These are phyloP conservation scores for Coniophora puteana DNA, from an alignment of 1,284 basidiomycete genomes.

Conservation along the genomic window DNA sequence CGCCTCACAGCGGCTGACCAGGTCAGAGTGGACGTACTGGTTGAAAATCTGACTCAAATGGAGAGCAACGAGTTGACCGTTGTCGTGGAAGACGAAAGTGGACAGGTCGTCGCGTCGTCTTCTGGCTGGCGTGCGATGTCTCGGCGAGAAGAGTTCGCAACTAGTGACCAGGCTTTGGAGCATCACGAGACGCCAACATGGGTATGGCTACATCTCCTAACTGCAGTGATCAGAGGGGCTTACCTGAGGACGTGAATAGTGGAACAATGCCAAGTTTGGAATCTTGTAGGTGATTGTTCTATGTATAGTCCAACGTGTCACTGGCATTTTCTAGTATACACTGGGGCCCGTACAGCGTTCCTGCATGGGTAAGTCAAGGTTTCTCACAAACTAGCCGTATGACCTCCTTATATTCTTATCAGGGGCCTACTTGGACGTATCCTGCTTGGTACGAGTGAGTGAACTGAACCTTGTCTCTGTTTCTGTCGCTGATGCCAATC, in stretches of 20 bases:
- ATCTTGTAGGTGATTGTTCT: conserved; percentile 44
- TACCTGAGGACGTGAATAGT: conserved; percentile 30
- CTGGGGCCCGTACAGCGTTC: conserved; percentile 55
- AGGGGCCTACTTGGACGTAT: conserved; percentile 40
- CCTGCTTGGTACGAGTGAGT: conserved; percentile 57
- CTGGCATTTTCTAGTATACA: conserved; percentile 38
- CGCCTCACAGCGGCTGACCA: conserved; percentile 46
- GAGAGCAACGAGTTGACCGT: conserved; percentile 26
- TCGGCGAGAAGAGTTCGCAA: conserved; percentile 36
- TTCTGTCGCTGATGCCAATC: too few species aligned
- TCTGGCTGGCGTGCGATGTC: conserved; percentile 33
- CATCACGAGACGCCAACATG: conserved; percentile 50
- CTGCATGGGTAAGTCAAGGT: conserved; percentile 36
- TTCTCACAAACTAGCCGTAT: conserved; percentile 4
- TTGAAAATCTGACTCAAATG: conserved; percentile 26
- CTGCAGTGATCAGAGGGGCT: conserved; percentile 3
- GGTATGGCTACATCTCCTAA: conserved; percentile 31
- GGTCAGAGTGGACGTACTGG: conserved; percentile 36
- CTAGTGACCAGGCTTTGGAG: conserved; percentile 33
- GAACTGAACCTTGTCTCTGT: too few species aligned
- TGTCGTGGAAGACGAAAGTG: conserved; percentile 28
- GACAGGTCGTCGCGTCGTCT: conserved; percentile 28
- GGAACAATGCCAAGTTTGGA: conserved; percentile 49
- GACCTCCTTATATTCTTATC: too few species aligned
- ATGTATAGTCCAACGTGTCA: not conserved